Percentiles rank a stretch among this genome's conserved stretches.
phyloP scores from a whole-genome alignment of 2,329 filamentous ascomycete species.

The Beauveria medogensis region DNA sequence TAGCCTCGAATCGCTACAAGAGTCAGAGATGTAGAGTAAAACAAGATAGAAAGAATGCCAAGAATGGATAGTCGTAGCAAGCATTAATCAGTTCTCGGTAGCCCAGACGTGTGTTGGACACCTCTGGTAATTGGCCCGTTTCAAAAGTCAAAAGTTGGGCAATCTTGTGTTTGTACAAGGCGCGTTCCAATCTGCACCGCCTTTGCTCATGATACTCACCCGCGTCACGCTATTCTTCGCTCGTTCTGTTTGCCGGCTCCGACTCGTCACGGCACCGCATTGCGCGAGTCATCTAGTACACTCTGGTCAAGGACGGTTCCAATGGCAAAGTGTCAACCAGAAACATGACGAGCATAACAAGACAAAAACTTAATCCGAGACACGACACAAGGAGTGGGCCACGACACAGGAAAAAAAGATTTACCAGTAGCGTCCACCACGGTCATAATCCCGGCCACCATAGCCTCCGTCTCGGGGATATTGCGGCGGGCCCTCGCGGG shows the following conservation, averaged over 20 bases:
- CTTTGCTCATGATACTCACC: slow-evolving; percentile 3
- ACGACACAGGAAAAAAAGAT: slow-evolving; percentile 15
- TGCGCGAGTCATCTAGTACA: slow-evolving; percentile 24
- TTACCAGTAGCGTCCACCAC: slow-evolving; percentile 45
- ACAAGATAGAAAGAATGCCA: not conserved
- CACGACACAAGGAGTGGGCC: slow-evolving; percentile 1
- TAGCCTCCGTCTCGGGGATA: slow-evolving; percentile 26
- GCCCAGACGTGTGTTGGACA: not conserved
- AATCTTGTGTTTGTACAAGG: not conserved
- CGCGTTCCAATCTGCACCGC: not conserved
- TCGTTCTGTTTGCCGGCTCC: slow-evolving; percentile 4
- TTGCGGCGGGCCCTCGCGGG: slow-evolving; percentile 38
- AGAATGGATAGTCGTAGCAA: not conserved
- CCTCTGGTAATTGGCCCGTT: not conserved
- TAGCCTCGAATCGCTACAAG: not conserved
- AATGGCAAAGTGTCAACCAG: slow-evolving; percentile 16
- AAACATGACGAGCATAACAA: not conserved
- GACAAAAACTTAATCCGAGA: not conserved
- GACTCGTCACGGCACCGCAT: not conserved
- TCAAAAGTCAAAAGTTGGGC: not conserved
- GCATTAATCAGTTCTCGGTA: not conserved
- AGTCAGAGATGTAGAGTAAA: not conserved
- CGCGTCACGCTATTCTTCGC: not conserved
- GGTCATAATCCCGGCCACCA: slow-evolving; percentile 40
- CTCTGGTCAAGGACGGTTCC: slow-evolving; percentile 28